These are phyloP conservation scores for Fibroporia radiculosa DNA, from an alignment of 768 basidiomycete species.

Conservation along the genomic window DNA sequence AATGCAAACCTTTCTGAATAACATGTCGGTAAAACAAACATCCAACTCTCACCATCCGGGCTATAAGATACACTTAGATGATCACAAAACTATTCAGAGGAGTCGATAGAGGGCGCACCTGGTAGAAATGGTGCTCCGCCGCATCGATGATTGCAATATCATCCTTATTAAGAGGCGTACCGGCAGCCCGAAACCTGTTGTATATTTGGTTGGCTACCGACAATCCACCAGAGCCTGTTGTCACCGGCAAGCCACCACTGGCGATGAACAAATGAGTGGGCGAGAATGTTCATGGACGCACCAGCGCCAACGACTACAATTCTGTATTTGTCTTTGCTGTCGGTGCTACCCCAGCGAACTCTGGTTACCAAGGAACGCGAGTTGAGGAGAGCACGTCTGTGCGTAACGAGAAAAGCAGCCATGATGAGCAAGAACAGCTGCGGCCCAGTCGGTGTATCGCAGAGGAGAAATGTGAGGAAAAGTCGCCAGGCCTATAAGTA, in stretches of 20 bases:
- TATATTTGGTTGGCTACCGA: slow-evolving; percentile 85
- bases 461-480: neutral
- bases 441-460: neutral
- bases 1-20: slow-evolving; percentile 1
- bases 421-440: neutral
- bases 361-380: neutral
- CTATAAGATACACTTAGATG: neutral
- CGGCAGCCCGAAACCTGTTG: slow-evolving; percentile 65
- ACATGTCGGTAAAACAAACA: neutral
- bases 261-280: slow-evolving; percentile 6
- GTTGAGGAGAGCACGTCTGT: neutral
- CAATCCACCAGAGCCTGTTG: slow-evolving; percentile 70
- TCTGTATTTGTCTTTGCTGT: slow-evolving; percentile 56
- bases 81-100: slow-evolving; percentile 26
- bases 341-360: slow-evolving; percentile 27
- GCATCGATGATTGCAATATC: slow-evolving; percentile 87
- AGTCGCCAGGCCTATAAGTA: neutral
- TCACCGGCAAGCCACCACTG: slow-evolving; percentile 1
- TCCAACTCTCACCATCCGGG: neutral
- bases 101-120: slow-evolving; percentile 36
- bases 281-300: slow-evolving; percentile 24
- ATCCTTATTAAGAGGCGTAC: slow-evolving; percentile 55
- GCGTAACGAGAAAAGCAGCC: slow-evolving; percentile 1
- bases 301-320: slow-evolving; percentile 86
- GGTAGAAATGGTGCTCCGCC: slow-evolving; percentile 79